Base-by-base conservation (phyloP, 1,139 yeast genomes). In the Citeromyces hawaiiensis region DNA sequence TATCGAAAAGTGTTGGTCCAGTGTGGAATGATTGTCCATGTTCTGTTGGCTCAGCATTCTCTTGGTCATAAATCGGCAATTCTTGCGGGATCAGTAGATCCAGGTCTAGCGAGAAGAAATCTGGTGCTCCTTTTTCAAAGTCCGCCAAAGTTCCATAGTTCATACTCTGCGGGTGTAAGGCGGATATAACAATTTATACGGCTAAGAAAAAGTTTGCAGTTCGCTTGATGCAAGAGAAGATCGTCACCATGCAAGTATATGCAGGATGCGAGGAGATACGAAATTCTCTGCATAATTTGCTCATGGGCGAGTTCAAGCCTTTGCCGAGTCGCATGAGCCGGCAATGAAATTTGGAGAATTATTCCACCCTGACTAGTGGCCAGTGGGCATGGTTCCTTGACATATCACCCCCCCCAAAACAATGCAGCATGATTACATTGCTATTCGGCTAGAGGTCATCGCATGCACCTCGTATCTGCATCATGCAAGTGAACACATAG, bases 211-310 rank as follows among this genome's bases (percentile, higher is more conserved):
- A 29, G 9, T 14, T 29, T 11, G 32, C 15, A 14, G 32, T 11
- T 29, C 32, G 32, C 32, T 11, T 14, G 15, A 29, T 29, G 32
- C 32, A 29, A 29, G 32, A 29, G 32, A 29, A 29, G 32, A 29
- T 29, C 32, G 32, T 29, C 32, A 29, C 15, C 15, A 14, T 29
- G 32, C 32, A 9, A 14, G 15, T 29, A 14, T 6, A 29, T n/a
- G 32, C 15, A 9, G 9, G 4, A 29, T 29, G 32, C 32, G 9
- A 29, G 32, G 13, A 29, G 62, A 71, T 35, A 64, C 54, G 37
- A 29, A 4, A 6, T 29, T 29, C 32, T 29, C 32, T 29, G 32
- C 32, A 29, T 19, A 19, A 19, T 19, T 19, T 19, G 21, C 21
- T 19, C 7, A 19, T 19, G 4, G 7, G 4, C 4, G 4, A 7